These are phyloP conservation scores for Pneumocystis murina DNA, from an alignment of 1,139 yeast species.

Conservation along the genomic window DNA sequence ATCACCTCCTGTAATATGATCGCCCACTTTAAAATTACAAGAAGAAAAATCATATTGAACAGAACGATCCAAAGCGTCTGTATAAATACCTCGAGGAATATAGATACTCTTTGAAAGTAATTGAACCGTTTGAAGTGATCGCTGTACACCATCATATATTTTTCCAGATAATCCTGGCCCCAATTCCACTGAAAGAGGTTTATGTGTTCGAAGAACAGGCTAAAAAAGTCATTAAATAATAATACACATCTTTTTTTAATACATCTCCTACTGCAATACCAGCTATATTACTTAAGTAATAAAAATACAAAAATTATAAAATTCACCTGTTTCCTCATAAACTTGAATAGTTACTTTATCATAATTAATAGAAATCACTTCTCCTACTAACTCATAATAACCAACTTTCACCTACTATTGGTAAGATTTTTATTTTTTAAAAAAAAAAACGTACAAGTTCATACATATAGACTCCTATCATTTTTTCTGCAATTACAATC, in stretches of 20 bases:
- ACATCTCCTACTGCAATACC: slow-evolving; percentile 94
- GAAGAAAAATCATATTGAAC: slow-evolving; percentile 80
- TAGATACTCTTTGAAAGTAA: slow-evolving; percentile 78
- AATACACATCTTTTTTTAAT: not conserved
- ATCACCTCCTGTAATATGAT: slow-evolving; percentile 97
- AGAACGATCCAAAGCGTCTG: slow-evolving; percentile 78
- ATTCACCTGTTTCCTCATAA: slow-evolving; percentile 65
- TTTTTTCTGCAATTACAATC: slow-evolving; percentile 90
- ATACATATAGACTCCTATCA: slow-evolving; percentile 99
- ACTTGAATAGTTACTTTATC: slow-evolving; percentile 98
- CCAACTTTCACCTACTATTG: slow-evolving; percentile 41
- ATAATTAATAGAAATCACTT: slow-evolving; percentile 87
- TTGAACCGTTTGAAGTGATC: slow-evolving; percentile 87
- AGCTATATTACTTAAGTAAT: slow-evolving; percentile 22
- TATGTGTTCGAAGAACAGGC: slow-evolving; percentile 93
- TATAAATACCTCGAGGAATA: slow-evolving; percentile 96
- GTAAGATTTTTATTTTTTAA: not conserved
- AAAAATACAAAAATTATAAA: slow-evolving; percentile 21
- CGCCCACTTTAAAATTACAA: slow-evolving; percentile 59
- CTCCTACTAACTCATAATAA: slow-evolving; percentile 92
- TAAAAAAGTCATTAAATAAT: not conserved
- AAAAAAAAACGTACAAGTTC: slow-evolving; percentile 37
- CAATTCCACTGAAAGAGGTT: slow-evolving; percentile 91
- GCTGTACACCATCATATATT: slow-evolving; percentile 96
- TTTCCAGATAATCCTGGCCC: slow-evolving; percentile 99